Base-by-base conservation (phyloP, 345 rosid species). In the Eucalyptus dawsonii region DNA sequence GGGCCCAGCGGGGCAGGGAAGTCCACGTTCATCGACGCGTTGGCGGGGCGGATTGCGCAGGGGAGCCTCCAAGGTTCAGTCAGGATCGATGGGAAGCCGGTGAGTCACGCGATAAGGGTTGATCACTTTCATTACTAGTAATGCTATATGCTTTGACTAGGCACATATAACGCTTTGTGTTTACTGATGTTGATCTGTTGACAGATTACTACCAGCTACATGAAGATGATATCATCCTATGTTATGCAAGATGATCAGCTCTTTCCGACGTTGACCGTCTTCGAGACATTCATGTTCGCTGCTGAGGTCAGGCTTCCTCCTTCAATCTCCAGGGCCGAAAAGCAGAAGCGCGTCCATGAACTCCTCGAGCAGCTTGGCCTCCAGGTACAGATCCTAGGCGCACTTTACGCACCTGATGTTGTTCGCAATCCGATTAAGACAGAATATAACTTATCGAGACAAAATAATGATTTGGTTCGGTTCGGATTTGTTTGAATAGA, bases 211-310 rank as follows among this genome's bases (percentile, higher is more conserved):
- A 90, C 97, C 19, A 94, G 96, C 89, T 94, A 95, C 89, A 94
- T 97, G 94, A 95, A 93, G 96, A 95, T 94, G 95, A 90, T 96
- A 27, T 96, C 98, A 4, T 96, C 99, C 34, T 96, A 96, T 40
- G 98, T 96, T 76, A 95, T 97, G 98, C 99, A 97, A 95, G 98
- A 97, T 24, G 98, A 97, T 89, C 97, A 96, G 87, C 95, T 97
- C 47, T 97, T 95, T 91, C 95, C 99, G 19, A 94, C 88, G 96
- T 89, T 96, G 62, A 96, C 98, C 5, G 98, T 97, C 45, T 92
- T 92, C 51, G 98, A 97, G 93, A 97, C 98, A 10, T 93, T 97
- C 86, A 93, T 95, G 95, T 97, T 97, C 76, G 95, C 99, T 2
- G 98, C 99, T 15, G 97, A 97, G 67, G 93, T 97, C 86, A 91